These are phyloP conservation scores for Malus orientalis DNA, from an alignment of 306 rosid genomes.

Conservation along the genomic window DNA sequence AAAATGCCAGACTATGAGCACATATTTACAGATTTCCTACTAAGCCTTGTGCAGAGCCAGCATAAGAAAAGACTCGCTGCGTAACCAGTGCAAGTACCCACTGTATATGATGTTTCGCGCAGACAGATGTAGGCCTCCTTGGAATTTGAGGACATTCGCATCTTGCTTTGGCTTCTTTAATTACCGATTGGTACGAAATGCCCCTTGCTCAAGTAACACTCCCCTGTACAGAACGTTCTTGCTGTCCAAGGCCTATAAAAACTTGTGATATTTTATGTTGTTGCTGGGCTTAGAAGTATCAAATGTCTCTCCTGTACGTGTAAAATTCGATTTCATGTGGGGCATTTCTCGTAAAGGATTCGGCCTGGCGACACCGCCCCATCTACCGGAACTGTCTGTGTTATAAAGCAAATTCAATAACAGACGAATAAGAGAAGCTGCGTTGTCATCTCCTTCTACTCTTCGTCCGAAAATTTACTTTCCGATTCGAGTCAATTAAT, in stretches of 20 bases:
- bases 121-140: not conserved
- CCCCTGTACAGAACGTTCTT: not conserved
- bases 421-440: too few relatives aligned
- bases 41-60: constrained; percentile 54
- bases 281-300: not conserved
- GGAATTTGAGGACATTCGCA: not conserved
- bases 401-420: too few relatives aligned
- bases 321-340: not conserved
- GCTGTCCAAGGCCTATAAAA: not conserved
- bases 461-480: too few relatives aligned
- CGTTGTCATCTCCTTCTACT: too few relatives aligned
- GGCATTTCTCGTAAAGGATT: not conserved
- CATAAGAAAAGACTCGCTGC: constrained; percentile 35
- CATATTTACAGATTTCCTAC: constrained; percentile 79
- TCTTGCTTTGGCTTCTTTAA: not conserved
- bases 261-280: not conserved
- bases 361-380: not conserved
- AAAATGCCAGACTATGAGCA: constrained; percentile 90
- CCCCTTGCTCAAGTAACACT: not conserved
- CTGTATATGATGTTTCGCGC: not conserved
- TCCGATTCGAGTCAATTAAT: too few relatives aligned
- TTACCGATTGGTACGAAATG: not conserved
- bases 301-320: not conserved
- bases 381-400: not conserved
- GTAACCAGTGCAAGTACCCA: not conserved